Evolutionary conservation across 768 basidiomycete species (phyloP), one percentile per base, ranked within the genome.

Genomic region (Boletus subparvulus): DNA sequence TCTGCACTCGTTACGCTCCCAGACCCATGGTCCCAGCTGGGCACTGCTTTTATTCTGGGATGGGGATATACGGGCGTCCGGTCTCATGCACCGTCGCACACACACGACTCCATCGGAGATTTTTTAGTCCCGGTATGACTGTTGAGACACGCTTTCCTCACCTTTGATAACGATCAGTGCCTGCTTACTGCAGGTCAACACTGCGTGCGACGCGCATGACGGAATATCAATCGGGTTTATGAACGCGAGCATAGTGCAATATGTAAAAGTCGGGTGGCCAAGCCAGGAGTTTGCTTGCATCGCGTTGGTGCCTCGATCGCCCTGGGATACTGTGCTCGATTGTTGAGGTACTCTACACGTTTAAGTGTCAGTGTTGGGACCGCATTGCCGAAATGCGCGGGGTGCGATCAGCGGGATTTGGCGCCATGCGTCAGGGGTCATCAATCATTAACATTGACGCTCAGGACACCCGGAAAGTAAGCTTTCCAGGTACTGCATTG

Each of bases 131-230:
- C 21, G 50, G 47, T 52, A 28, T 17, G 11, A 7, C 32, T 16
- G 13, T 24, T 32, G 9, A 33, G 24, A 16, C 26, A 17, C 33
- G 30, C 36, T 5, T 43, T 17, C 35, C 8, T 36, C 32, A n/a
- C 30, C 19, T 30, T 44, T 32, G 46, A 52, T 48, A 41, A 43
- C 28, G 50, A 44, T 52, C 42, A 6, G 61, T 62, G 24, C 56
- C 61, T 62, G 21, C 14, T 10, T n/a, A 11, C 32, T 32, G 36
- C 17, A n/a, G 35, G n/a, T 41, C 16, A 46, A 28, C 32, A 30
- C 19, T 1, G 21, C 28, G 21, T 48, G 21, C 13, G 44, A 46
- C n/a, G 4, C 13, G n/a, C 21, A 49, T 45, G 47, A 47, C 19
- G 35, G 12, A 46, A 37, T 21, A 48, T 42, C 37, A 8, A 47